Evolutionary conservation across 345 rosid genomes (phyloP).

Genomic region (Rhodamnia argentea): DNA sequence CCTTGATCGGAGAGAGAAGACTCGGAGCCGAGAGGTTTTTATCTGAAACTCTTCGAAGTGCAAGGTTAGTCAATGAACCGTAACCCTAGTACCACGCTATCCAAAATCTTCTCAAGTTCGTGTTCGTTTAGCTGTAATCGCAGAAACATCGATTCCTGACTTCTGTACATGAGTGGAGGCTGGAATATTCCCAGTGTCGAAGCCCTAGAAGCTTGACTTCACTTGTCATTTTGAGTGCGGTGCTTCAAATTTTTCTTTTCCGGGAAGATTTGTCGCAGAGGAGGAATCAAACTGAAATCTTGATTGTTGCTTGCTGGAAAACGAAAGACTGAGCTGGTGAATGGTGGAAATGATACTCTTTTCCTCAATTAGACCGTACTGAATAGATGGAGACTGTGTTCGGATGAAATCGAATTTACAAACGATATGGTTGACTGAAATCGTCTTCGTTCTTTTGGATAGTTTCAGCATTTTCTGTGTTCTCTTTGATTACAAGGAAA

Average conservation of each 20-base stretch:
- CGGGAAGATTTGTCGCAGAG: not conserved
- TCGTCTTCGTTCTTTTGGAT: not conserved
- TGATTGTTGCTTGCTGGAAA: not conserved
- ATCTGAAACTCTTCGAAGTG: slow-evolving; percentile 11
- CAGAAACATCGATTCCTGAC: not conserved
- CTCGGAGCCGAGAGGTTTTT: not conserved
- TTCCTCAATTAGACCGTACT: not conserved
- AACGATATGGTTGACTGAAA: not conserved
- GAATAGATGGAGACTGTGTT: not conserved
- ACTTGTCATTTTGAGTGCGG: not conserved
- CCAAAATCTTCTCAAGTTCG: not conserved
- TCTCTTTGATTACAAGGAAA: not conserved
- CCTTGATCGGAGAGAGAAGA: slow-evolving; percentile 1
- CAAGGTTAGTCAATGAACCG: slow-evolving; percentile 29
- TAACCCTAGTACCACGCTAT: not conserved
- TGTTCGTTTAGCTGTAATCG: not conserved
- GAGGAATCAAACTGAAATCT: not conserved
- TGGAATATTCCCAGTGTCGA: not conserved
- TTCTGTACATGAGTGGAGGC: not conserved
- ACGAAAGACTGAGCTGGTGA: not conserved
- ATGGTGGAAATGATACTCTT: not conserved
- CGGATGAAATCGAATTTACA: not conserved
- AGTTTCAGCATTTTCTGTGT: not conserved
- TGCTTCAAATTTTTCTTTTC: not conserved
- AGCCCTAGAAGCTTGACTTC: not conserved